Evolutionary conservation across 2,329 filamentous ascomycete species (phyloP).

Genomic region (Hypoxylon sp.): DNA sequence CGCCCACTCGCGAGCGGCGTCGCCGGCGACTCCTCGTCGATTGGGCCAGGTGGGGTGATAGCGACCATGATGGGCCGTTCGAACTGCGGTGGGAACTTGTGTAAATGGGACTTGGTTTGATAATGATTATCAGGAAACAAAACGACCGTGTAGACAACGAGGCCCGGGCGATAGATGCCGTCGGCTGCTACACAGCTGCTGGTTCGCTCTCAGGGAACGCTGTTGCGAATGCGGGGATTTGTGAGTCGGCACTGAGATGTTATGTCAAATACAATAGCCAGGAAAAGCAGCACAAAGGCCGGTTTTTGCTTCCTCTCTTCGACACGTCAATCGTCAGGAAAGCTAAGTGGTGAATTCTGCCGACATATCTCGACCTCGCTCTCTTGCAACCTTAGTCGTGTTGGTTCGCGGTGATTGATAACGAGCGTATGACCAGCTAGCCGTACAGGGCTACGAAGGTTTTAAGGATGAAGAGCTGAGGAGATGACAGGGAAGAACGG

Average conservation of each 20-base stretch:
- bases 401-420: constrained; percentile 9
- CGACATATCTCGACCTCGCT: constrained; percentile 18
- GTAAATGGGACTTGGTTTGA: neutral
- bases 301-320: constrained; percentile 14
- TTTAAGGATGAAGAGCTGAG: neutral
- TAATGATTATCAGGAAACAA: neutral
- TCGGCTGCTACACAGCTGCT: constrained; percentile 5
- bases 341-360: constrained; percentile 8
- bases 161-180: constrained; percentile 2
- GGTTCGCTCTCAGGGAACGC: constrained; percentile 11
- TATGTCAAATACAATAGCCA: constrained; percentile 22
- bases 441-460: constrained; percentile 7
- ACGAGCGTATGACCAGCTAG: constrained; percentile 28
- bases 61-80: constrained; percentile 18
- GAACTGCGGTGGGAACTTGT: neutral
- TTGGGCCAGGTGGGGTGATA: constrained; percentile 29
- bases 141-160: constrained; percentile 9
- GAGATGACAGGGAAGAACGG: neutral
- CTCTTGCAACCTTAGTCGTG: neutral
- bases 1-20: constrained; percentile 47
- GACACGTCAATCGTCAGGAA: constrained; percentile 8
- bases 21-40: constrained; percentile 31
- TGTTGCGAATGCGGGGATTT: constrained; percentile 25
- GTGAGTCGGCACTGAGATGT: constrained; percentile 10
- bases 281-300: constrained; percentile 14